Percentiles rank a stretch among this genome's conserved stretches.
phyloP scores from a whole-genome alignment of 2,329 filamentous ascomycete genomes.

The Plenodomus tracheiphilus region DNA sequence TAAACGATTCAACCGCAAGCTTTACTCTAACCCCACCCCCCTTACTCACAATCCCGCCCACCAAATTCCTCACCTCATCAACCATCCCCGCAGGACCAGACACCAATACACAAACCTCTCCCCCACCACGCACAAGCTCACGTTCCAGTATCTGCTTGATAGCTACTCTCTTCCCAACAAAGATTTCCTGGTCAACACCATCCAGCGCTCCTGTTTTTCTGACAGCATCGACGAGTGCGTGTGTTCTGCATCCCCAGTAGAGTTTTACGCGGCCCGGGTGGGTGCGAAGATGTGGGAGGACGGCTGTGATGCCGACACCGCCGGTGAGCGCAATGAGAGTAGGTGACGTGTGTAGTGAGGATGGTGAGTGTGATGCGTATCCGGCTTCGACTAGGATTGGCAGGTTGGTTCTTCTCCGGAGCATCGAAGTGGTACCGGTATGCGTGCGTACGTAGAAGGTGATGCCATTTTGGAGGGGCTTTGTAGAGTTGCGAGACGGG shows the following conservation, averaged over 20 bases:
- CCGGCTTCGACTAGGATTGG: constrained; percentile 8
- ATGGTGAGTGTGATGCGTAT: constrained; percentile 2
- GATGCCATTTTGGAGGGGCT: background rate
- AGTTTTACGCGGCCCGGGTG: constrained; percentile 9
- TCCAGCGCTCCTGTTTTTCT: background rate
- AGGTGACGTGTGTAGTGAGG: constrained; percentile 2
- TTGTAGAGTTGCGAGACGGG: too few relatives aligned
- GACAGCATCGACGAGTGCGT: constrained; percentile 5
- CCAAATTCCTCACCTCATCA: constrained; percentile 7
- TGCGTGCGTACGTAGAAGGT: constrained; percentile 11
- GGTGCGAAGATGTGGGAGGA: constrained; percentile 6
- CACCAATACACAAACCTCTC: constrained; percentile 6
- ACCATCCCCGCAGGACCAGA: constrained; percentile 9
- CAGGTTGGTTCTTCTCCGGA: background rate
- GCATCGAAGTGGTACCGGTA: constrained; percentile 4
- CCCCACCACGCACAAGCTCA: constrained; percentile 2
- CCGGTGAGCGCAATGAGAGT: constrained; percentile 4
- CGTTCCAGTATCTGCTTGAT: constrained; percentile 5
- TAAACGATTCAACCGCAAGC: constrained; percentile 10
- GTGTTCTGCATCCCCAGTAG: constrained; percentile 10
- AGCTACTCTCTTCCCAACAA: constrained; percentile 6
- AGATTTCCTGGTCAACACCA: constrained; percentile 5
- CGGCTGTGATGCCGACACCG: constrained; percentile 14
- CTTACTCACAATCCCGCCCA: constrained; percentile 5
- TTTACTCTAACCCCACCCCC: constrained; percentile 3